These are phyloP conservation scores for Pyrenula massariospora DNA, from an alignment of 495 filamentous ascomycete genomes.

Conservation along the genomic window DNA sequence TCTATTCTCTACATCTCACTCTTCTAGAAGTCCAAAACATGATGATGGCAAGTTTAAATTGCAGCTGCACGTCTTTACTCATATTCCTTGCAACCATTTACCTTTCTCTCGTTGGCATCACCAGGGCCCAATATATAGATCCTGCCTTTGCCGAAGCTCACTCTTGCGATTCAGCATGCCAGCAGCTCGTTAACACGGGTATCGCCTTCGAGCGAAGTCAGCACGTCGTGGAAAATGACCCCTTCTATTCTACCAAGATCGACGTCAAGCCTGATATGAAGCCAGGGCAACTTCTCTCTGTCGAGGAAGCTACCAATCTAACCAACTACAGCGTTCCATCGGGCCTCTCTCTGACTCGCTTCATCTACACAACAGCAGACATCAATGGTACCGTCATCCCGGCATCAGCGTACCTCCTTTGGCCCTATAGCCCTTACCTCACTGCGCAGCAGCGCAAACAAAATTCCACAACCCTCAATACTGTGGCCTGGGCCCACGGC, in stretches of 20 bases:
- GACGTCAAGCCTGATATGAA: not conserved
- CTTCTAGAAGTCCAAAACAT: too few relatives aligned
- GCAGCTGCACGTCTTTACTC: too few relatives aligned
- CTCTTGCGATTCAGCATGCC: not conserved
- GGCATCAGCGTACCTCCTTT: constrained; percentile 29
- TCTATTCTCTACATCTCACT: too few relatives aligned
- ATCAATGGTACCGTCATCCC: constrained; percentile 27
- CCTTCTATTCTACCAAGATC: not conserved
- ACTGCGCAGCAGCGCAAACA: not conserved
- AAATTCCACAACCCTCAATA: constrained; percentile 5
- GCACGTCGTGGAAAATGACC: constrained; percentile 15
- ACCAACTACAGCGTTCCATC: not conserved
- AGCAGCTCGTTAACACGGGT: constrained; percentile 12
- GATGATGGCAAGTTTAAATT: too few relatives aligned
- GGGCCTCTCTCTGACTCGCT: constrained; percentile 14
- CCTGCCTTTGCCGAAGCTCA: not conserved
- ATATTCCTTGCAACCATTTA: too few relatives aligned
- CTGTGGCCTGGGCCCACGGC: constrained; percentile 29
- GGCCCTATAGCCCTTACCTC: constrained; percentile 22
- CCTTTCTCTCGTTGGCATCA: not conserved
- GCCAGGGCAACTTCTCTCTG: not conserved
- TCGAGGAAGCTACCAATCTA: not conserved
- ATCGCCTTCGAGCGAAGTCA: constrained; percentile 24
- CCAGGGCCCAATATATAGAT: not conserved
- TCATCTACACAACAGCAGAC: constrained; percentile 26